Evolutionary conservation across 129 eudicot genomes (phyloP).

Genomic region (Lonicera japonica): DNA sequence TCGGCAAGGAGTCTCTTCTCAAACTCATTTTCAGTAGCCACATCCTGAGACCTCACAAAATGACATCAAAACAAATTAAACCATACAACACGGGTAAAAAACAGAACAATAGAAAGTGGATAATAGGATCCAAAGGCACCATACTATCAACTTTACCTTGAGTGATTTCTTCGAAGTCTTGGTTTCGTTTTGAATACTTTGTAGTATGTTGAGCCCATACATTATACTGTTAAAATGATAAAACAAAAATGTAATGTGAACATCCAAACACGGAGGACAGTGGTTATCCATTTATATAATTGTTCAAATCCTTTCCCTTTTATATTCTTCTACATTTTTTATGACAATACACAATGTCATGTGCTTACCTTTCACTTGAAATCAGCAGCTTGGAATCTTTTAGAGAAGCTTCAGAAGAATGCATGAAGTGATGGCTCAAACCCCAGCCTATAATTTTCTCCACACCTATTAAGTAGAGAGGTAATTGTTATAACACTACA

Average conservation of each 20-base stretch:
- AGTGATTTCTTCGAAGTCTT: slow-evolving; percentile 74
- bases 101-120: neutral
- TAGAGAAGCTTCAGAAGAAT: slow-evolving; percentile 38
- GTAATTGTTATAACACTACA: neutral
- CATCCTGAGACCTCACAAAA: slow-evolving; percentile 45
- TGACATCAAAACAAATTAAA: neutral
- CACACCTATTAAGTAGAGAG: slow-evolving; percentile 38
- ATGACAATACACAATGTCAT: neutral
- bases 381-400: slow-evolving; percentile 59
- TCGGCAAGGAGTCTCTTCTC: slow-evolving; percentile 79
- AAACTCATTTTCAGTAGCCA: slow-evolving; percentile 82
- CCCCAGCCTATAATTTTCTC: slow-evolving; percentile 95
- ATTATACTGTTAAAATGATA: slow-evolving; percentile 45
- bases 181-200: slow-evolving; percentile 68
- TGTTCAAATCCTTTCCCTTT: neutral
- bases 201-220: slow-evolving; percentile 70
- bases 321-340: neutral
- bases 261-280: neutral
- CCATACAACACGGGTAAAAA: neutral
- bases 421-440: slow-evolving; percentile 85
- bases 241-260: slow-evolving; percentile 4
- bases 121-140: slow-evolving; percentile 2
- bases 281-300: neutral
- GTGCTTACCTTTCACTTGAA: slow-evolving; percentile 63
- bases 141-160: slow-evolving; percentile 41